phyloP scores from a whole-genome alignment of 2,329 filamentous ascomycete genomes.

The Ambrosiella beaveri region DNA sequence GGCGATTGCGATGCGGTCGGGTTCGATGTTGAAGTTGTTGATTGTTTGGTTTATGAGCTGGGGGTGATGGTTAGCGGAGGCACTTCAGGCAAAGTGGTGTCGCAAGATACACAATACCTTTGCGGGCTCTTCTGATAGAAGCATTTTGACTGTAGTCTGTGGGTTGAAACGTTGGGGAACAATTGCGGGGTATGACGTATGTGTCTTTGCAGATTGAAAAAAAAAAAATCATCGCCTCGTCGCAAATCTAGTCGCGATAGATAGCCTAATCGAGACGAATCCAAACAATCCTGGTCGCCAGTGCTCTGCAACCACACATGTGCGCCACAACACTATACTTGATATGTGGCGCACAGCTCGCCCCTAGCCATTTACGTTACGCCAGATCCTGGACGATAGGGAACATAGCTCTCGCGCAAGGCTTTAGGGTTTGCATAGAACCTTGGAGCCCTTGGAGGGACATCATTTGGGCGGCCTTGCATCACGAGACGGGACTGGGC shows the following conservation, averaged over 20 bases:
- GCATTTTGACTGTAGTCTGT: slow-evolving; percentile 41
- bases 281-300: too few relatives aligned
- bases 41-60: slow-evolving; percentile 86
- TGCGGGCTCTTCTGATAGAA: slow-evolving; percentile 85
- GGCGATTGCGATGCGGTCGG: slow-evolving; percentile 67
- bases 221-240: too few relatives aligned
- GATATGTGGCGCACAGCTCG: too few relatives aligned
- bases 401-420: background rate
- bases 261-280: too few relatives aligned
- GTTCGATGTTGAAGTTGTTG: slow-evolving; percentile 83
- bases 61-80: background rate
- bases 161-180: too few relatives aligned
- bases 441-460: background rate
- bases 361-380: too few relatives aligned
- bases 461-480: background rate
- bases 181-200: background rate
- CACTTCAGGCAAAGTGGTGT: background rate
- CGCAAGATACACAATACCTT: slow-evolving; percentile 37
- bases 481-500: background rate
- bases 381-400: too few relatives aligned
- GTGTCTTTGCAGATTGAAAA: background rate
- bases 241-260: too few relatives aligned
- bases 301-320: too few relatives aligned
- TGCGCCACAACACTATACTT: too few relatives aligned
- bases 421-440: background rate